These are phyloP conservation scores for Trichosanthes cucumerina DNA, from an alignment of 306 rosid genomes.

Conservation along the genomic window DNA sequence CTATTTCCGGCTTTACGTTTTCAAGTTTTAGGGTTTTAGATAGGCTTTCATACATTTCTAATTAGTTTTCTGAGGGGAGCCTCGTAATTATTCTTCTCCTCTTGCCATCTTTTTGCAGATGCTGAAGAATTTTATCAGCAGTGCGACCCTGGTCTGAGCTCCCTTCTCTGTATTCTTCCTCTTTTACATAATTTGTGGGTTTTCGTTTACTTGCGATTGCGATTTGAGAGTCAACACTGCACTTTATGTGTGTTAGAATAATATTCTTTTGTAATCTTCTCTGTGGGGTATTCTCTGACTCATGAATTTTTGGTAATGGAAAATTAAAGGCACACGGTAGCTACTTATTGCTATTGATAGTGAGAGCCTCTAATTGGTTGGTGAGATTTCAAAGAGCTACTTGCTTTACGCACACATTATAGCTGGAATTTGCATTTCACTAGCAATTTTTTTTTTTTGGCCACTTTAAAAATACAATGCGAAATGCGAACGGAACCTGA, in stretches of 20 bases:
- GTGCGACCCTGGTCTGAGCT: constrained; percentile 65
- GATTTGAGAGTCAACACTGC: not conserved
- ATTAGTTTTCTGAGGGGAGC: not conserved
- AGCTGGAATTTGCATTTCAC: not conserved
- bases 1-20: not conserved
- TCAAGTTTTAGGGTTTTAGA: constrained; percentile 6
- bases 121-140: constrained; percentile 41
- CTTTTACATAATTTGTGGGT: not conserved
- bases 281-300: not conserved
- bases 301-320: not conserved
- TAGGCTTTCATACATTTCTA: not conserved
- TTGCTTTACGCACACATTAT: not conserved
- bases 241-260: not conserved
- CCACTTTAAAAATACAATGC: not conserved
- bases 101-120: constrained; percentile 25
- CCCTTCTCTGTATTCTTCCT: not conserved
- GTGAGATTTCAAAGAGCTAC: not conserved
- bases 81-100: not conserved
- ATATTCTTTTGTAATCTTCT: not conserved
- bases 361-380: not conserved
- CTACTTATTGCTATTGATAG: not conserved
- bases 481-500: not conserved
- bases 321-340: not conserved
- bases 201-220: not conserved
- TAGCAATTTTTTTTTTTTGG: not conserved